A percentile compares a stretch with the other conserved stretches of the same genome.
These are phyloP conservation scores for Scleroderma bovista DNA, from an alignment of 768 basidiomycete species.

Conservation along the genomic window DNA sequence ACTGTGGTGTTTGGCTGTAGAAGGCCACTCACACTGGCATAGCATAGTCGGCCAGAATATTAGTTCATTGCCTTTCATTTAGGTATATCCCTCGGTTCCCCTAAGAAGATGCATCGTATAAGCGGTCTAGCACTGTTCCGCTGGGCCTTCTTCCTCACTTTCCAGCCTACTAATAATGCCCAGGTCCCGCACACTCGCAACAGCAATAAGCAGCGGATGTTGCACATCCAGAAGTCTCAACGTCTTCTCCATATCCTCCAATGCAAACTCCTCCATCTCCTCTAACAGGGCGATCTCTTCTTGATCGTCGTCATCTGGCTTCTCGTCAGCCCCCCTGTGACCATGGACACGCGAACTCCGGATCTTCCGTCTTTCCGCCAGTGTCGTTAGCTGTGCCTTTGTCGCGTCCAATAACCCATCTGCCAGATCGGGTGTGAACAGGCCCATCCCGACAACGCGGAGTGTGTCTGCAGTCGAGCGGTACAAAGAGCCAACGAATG, in stretches of 20 bases:
- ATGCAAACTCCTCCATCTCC: slow-evolving; percentile 78
- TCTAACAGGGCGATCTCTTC: slow-evolving; percentile 70
- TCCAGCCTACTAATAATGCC: slow-evolving; percentile 46
- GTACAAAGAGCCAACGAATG: slow-evolving; percentile 74
- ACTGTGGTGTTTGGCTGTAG: no score
- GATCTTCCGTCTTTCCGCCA: slow-evolving; percentile 64
- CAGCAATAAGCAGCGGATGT: slow-evolving; percentile 63
- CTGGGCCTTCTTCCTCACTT: slow-evolving; percentile 41
- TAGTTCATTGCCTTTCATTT: no score
- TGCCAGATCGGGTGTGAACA: slow-evolving; percentile 49
- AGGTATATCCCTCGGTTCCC: no score
- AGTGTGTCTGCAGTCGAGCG: slow-evolving; percentile 61
- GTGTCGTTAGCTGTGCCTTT: slow-evolving; percentile 59
- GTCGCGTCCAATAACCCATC: slow-evolving; percentile 60
- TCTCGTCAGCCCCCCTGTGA: neutral
- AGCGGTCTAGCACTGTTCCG: slow-evolving; percentile 22
- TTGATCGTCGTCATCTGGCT: slow-evolving; percentile 40
- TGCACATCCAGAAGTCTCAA: slow-evolving; percentile 48
- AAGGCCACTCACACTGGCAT: no score
- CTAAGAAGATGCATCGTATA: no score
- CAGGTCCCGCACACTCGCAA: slow-evolving; percentile 67
- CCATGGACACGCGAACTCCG: slow-evolving; percentile 36
- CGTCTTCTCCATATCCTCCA: slow-evolving; percentile 76
- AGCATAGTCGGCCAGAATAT: no score
- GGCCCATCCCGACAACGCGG: slow-evolving; percentile 49